Conservation (phyloP, 139 green algal genomes). For the Tetratostichococcus sp. region DNA sequence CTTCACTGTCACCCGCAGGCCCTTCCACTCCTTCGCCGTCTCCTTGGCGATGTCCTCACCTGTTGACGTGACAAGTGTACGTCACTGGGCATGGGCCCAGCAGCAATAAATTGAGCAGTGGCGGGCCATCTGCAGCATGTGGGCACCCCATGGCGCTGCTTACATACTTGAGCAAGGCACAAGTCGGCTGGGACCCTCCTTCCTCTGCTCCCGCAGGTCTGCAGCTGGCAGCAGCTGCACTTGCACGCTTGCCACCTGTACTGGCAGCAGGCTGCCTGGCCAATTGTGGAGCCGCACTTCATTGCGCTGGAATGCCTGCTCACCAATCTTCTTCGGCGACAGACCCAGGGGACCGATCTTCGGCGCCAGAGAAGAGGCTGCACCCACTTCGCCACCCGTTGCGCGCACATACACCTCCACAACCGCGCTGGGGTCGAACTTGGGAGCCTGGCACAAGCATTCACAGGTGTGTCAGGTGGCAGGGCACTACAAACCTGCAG, state of each 20-base stretch:
- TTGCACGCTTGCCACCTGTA: no score
- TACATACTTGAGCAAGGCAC: no score
- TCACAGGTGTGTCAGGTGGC: not conserved
- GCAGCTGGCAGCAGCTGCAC: no score
- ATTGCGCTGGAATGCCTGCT: slow-evolving; percentile 43
- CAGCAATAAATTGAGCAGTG: no score
- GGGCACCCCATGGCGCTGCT: no score
- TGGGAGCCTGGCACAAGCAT: not conserved
- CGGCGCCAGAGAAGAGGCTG: slow-evolving; percentile 94
- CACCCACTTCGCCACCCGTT: slow-evolving; percentile 96
- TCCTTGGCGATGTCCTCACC: slow-evolving; percentile 99
- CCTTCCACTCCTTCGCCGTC: slow-evolving; percentile 99
- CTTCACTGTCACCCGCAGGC: slow-evolving; percentile 97
- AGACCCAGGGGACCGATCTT: slow-evolving; percentile 99
- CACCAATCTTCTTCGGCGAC: slow-evolving; percentile 98
- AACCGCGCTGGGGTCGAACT: not conserved
- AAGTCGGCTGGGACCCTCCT: no score
- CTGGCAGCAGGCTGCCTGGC: no score
- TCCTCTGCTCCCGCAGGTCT: no score
- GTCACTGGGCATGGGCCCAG: no score
- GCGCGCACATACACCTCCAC: slow-evolving; percentile 95
- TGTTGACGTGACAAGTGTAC: slow-evolving; percentile 88
- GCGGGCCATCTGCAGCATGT: no score
- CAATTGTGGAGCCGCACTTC: no score
- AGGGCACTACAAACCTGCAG: no score